phyloP scores from a whole-genome alignment of 139 green algal genomes.

The Ostreobium quekettii region DNA sequence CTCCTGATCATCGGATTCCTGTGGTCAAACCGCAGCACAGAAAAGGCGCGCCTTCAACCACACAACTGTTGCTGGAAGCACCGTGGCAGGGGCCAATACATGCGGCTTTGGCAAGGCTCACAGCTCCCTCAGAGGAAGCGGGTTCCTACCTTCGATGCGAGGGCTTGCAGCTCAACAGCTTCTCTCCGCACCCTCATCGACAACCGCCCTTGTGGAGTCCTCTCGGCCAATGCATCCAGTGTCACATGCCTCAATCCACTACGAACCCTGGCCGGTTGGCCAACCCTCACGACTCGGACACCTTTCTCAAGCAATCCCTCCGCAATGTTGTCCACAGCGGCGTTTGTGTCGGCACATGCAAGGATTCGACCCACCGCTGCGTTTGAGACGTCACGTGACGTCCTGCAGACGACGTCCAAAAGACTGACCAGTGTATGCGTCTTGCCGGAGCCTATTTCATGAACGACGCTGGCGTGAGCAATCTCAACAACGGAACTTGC shows the following conservation, averaged over 20 bases:
- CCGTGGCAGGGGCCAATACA: no score
- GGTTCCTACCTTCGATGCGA: no score
- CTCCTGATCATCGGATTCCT: no score
- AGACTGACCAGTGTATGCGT: constrained; percentile 68
- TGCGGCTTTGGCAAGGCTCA: no score
- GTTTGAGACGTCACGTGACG: background rate
- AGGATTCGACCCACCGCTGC: constrained; percentile 37
- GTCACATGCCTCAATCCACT: background rate
- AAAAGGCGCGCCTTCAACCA: no score
- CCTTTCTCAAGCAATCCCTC: constrained; percentile 58
- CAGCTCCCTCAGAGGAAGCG: no score
- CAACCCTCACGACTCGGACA: constrained; percentile 66
- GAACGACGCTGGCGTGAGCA: no score
- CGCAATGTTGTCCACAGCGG: constrained; percentile 85
- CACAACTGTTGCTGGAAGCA: no score
- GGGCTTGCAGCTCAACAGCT: background rate
- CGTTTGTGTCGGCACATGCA: constrained; percentile 68
- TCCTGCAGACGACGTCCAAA: constrained; percentile 31
- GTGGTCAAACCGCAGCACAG: no score
- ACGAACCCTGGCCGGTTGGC: constrained; percentile 29
- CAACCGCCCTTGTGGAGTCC: background rate
- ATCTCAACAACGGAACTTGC: no score
- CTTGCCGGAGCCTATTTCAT: constrained; percentile 75
- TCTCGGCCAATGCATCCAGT: background rate
- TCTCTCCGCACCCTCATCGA: background rate